Evolutionary conservation across 192 early-diverging fungal species (phyloP).

Genomic region (Backusella tuberculispora): DNA sequence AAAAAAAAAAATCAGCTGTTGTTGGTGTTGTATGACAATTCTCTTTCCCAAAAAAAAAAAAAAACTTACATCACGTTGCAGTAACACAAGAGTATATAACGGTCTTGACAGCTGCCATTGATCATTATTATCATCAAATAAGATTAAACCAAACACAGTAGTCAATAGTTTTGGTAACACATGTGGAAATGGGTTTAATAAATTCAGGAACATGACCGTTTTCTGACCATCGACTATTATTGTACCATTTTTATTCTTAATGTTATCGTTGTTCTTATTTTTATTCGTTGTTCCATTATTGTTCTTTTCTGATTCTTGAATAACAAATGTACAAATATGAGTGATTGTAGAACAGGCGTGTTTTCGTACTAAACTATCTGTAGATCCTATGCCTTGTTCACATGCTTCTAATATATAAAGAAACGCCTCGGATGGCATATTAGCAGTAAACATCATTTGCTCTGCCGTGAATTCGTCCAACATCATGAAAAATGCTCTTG

Average conservation of each 20-base stretch:
- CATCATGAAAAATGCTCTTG: constrained; percentile 60
- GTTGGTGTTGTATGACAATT: not conserved
- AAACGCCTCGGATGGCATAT: constrained; percentile 58
- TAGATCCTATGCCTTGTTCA: constrained; percentile 69
- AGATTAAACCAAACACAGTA: constrained; percentile 69
- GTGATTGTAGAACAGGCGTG: constrained; percentile 73
- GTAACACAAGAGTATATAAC: constrained; percentile 74
- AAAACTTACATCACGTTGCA: constrained; percentile 62
- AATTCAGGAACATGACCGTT: constrained; percentile 50
- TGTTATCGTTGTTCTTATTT: constrained; percentile 23
- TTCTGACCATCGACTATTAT: too few species aligned
- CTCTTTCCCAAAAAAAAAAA: not conserved
- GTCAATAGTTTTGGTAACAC: constrained; percentile 66
- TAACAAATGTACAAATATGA: constrained; percentile 68
- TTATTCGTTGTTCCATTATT: constrained; percentile 32
- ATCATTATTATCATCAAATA: constrained; percentile 82
- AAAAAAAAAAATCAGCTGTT: constrained; percentile 3
- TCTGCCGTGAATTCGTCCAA: constrained; percentile 73
- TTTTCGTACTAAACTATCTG: constrained; percentile 58
- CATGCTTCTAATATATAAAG: constrained; percentile 73
- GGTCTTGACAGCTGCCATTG: constrained; percentile 86
- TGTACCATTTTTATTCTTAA: constrained; percentile 33
- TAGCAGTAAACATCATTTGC: constrained; percentile 64
- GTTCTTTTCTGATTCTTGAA: constrained; percentile 44
- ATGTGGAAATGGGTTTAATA: constrained; percentile 58